Evolutionary conservation across 495 filamentous ascomycete genomes (phyloP).

Genomic region (Aspergillus sclerotioniger): DNA sequence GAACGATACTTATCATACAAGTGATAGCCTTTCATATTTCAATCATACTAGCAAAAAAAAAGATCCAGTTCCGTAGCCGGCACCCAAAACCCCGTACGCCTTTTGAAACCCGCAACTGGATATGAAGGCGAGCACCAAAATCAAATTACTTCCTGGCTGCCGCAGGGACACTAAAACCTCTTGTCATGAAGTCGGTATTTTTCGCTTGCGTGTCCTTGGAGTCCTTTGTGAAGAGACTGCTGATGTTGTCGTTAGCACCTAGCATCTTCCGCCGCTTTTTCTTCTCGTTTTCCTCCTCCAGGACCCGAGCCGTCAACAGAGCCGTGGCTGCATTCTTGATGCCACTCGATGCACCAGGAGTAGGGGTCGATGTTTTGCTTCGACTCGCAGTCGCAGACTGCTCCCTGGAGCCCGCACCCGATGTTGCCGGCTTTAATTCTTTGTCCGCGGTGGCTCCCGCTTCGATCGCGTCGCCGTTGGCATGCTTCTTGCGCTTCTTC

Average conservation of each 20-base stretch:
- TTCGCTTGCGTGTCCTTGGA: constrained; percentile 51
- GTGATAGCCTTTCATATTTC: not conserved
- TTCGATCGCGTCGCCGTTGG: constrained; percentile 27
- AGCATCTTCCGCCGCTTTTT: constrained; percentile 76
- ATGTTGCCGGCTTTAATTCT: not conserved
- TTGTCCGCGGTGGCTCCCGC: constrained; percentile 17
- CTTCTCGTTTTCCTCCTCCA: constrained; percentile 78
- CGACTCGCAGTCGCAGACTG: constrained; percentile 18
- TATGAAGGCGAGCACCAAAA: not conserved
- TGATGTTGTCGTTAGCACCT: constrained; percentile 63
- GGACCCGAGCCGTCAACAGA: constrained; percentile 75
- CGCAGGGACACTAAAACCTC: constrained; percentile 66
- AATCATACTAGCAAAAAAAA: not conserved
- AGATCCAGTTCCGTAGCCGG: constrained; percentile 15
- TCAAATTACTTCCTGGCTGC: constrained; percentile 26
- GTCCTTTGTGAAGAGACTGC: constrained; percentile 64
- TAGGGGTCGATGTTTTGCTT: constrained; percentile 33
- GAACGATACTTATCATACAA: constrained; percentile 5
- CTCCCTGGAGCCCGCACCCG: not conserved
- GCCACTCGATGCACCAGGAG: constrained; percentile 36
- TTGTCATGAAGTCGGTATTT: constrained; percentile 72
- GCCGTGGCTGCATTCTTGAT: constrained; percentile 90
- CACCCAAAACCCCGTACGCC: constrained; percentile 7
- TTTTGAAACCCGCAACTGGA: not conserved
- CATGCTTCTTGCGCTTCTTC: constrained; percentile 69